These are phyloP conservation scores for Lomentospora prolificans DNA, from an alignment of 2,329 filamentous ascomycete species.

Conservation along the genomic window DNA sequence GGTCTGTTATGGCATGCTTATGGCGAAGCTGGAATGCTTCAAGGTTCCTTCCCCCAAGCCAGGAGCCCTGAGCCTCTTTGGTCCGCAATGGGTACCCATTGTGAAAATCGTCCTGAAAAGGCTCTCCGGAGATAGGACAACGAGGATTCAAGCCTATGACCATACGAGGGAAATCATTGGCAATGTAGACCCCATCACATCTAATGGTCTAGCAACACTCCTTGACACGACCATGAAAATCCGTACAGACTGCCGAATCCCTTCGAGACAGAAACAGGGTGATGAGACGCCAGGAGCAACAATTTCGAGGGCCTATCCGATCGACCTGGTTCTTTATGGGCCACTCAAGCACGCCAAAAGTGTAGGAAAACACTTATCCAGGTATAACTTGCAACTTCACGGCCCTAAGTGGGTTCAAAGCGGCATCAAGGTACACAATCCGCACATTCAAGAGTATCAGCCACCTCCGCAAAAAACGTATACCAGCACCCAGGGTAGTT, in stretches of 20 bases:
- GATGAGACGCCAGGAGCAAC: conserved; percentile 56
- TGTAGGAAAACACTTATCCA: conserved; percentile 57
- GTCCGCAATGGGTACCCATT: conserved; percentile 54
- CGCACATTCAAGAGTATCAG: conserved; percentile 49
- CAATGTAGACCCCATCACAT: conserved; percentile 57
- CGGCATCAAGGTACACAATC: conserved; percentile 66
- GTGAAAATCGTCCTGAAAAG: conserved; percentile 65
- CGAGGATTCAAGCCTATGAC: conserved; percentile 65
- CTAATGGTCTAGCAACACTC: conserved; percentile 59
- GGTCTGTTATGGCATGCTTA: conserved; percentile 73
- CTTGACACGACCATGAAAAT: conserved; percentile 59
- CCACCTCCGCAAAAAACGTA: conserved; percentile 27
- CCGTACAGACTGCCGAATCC: conserved; percentile 63
- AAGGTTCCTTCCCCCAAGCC: conserved; percentile 61
- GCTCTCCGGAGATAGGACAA: conserved; percentile 40
- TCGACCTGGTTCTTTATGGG: conserved; percentile 73
- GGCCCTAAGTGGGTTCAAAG: conserved; percentile 56
- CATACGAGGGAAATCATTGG: conserved; percentile 64
- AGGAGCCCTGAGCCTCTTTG: conserved; percentile 46
- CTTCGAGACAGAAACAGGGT: conserved; percentile 50
- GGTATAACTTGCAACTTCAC: conserved; percentile 56
- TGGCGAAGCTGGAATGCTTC: conserved; percentile 57
- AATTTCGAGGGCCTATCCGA: conserved; percentile 49
- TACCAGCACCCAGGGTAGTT: conserved; percentile 16
- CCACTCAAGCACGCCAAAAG: conserved; percentile 53